Conservation (phyloP, 495 filamentous ascomycete genomes). For the Penicillium nucicola region DNA sequence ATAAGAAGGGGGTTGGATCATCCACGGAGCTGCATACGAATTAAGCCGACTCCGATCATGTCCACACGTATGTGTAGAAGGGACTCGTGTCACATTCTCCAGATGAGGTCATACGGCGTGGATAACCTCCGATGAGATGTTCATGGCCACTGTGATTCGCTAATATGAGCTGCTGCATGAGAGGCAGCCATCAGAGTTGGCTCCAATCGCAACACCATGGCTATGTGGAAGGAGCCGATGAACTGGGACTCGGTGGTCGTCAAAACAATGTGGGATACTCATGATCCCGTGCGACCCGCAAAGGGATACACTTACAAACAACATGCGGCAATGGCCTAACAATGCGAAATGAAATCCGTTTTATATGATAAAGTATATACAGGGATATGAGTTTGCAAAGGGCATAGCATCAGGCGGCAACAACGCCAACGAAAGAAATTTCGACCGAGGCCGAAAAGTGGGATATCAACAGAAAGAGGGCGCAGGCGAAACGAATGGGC, state of each 20-base stretch:
- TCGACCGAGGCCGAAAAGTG: constrained; percentile 1
- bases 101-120: background rate
- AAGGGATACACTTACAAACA: too few relatives aligned
- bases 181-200: too few relatives aligned
- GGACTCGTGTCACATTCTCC: too few relatives aligned
- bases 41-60: background rate
- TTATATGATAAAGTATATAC: constrained; percentile 7
- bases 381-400: background rate
- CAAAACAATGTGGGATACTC: too few relatives aligned
- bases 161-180: background rate
- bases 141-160: background rate
- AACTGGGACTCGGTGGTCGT: too few relatives aligned
- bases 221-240: too few relatives aligned
- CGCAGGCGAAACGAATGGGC: background rate
- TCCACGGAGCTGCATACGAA: too few relatives aligned
- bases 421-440: constrained; percentile 13
- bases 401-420: background rate
- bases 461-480: constrained; percentile 24
- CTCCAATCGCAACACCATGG: too few relatives aligned
- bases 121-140: background rate
- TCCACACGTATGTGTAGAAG: background rate
- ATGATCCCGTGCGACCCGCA: too few relatives aligned
- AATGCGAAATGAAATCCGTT: background rate
- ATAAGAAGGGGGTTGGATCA: too few relatives aligned
- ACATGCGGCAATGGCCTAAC: background rate